Base-by-base conservation (phyloP, 2,329 filamentous ascomycete species). In the Pseudogymnoascus sp. region DNA sequence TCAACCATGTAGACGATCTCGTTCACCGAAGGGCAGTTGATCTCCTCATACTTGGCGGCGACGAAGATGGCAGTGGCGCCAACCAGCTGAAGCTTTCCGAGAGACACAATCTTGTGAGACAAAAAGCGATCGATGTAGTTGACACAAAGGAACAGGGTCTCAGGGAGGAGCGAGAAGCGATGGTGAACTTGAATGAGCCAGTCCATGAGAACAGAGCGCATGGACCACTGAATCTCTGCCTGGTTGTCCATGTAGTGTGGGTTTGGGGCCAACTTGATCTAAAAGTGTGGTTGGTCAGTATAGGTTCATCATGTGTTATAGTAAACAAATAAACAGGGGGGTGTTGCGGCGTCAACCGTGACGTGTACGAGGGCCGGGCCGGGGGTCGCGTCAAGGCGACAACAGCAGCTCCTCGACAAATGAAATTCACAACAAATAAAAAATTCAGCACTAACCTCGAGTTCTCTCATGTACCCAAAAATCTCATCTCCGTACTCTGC, bases 1-100 rank as follows among this genome's bases (percentile, higher is more conserved):
- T 99, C 95, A 43, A 99, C 95, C 93, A 99, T 98, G 80, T 93
- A 98, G 66, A 96, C 90, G 72, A 99, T 96, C 80, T 99, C 95
- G 67, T 90, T 85, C 21, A 99, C 87, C 0, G 93, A 96, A 23
- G 93, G 95, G 76, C 93, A 96, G 77, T 96, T 96, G 80, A 99
- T 97, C 79, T 99, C 95, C 77, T 99, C 95, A 74, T 97, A 99
- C 78, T 99, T 99, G 70, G 95, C 90, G 11, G 95, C 95, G 66
- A 99, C 88, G 71, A 98, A 93, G 69, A 99, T 89, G 25, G 95
- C 95, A 3, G 95, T 98, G 21, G 95, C 93, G 57, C 95, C 95
- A 62, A 98, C 95, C 14, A 99, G 85, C 79, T 99, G 95, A 54
- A 99, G 83, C 79, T 98, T 98, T 67, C 90, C 90, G 13, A 98